phyloP scores from a whole-genome alignment of 2,329 filamentous ascomycete genomes.

The Cryphonectria japonica region DNA sequence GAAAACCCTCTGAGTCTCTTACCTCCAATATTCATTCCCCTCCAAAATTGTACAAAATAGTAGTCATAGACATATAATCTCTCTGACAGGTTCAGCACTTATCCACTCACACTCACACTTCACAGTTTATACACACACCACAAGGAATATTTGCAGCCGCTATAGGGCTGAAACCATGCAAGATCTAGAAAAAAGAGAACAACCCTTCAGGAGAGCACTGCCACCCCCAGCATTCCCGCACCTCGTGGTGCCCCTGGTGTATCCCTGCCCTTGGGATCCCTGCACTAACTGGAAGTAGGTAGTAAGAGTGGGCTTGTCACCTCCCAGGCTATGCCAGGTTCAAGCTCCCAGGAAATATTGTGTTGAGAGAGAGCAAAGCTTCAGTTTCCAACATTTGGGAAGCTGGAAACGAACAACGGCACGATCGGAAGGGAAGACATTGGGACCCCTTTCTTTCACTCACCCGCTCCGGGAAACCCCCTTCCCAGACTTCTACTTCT shows the following conservation, averaged over 20 bases:
- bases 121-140: not conserved
- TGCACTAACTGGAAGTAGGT: constrained; percentile 11
- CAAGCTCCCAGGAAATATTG: constrained; percentile 16
- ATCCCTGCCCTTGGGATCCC: not conserved
- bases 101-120: not conserved
- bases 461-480: not conserved
- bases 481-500: not conserved
- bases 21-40: too few relatives aligned
- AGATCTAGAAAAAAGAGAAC: constrained; percentile 16
- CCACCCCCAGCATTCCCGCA: constrained; percentile 22
- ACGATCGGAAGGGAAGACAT: not conserved
- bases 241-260: constrained; percentile 24
- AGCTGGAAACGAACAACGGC: too few relatives aligned
- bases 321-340: not conserved
- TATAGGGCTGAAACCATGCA: constrained; percentile 28
- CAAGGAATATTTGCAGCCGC: not conserved
- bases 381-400: not conserved
- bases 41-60: too few relatives aligned
- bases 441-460: not conserved
- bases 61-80: too few relatives aligned
- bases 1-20: not conserved
- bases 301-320: not conserved
- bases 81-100: not conserved
- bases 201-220: constrained; percentile 20
- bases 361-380: not conserved